Conservation (phyloP, 1,284 basidiomycete species). For the Sphagnurus paluster region DNA sequence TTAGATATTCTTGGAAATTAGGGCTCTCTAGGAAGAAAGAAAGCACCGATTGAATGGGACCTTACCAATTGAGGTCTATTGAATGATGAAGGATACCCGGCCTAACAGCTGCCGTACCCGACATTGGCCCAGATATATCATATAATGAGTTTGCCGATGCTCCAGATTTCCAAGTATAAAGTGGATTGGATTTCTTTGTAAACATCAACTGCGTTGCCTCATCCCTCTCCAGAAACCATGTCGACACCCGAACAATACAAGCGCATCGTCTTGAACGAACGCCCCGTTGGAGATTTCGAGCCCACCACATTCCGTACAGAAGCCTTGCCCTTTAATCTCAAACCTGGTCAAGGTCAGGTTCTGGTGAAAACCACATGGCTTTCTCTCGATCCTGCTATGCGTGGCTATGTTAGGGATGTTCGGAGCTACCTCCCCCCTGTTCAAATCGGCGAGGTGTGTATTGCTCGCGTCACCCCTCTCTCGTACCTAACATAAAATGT, state of each 20-base stretch:
- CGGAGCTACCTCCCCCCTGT: slow-evolving; percentile 74
- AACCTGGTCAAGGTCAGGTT: slow-evolving; percentile 57
- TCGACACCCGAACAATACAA: slow-evolving; percentile 46
- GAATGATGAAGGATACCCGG: no score
- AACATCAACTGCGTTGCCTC: background rate
- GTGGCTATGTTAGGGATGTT: slow-evolving; percentile 74
- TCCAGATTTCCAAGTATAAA: background rate
- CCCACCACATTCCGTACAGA: slow-evolving; percentile 73
- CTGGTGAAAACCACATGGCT: slow-evolving; percentile 76
- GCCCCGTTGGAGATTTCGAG: slow-evolving; percentile 66
- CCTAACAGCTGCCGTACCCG: slow-evolving; percentile 2
- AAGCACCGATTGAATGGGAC: no score
- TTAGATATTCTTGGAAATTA: no score
- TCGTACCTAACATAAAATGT: background rate
- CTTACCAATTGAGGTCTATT: no score
- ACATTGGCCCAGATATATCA: no score
- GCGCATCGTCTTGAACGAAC: slow-evolving; percentile 71
- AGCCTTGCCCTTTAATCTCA: slow-evolving; percentile 52
- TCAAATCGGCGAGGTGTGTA: slow-evolving; percentile 69
- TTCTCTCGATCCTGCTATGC: slow-evolving; percentile 85
- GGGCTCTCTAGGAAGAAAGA: no score
- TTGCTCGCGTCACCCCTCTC: background rate
- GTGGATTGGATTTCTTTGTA: background rate
- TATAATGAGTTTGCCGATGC: background rate
- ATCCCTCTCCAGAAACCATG: slow-evolving; percentile 7